phyloP scores from a whole-genome alignment of 176 grass and related monocot species.

The Paspalum notatum region DNA sequence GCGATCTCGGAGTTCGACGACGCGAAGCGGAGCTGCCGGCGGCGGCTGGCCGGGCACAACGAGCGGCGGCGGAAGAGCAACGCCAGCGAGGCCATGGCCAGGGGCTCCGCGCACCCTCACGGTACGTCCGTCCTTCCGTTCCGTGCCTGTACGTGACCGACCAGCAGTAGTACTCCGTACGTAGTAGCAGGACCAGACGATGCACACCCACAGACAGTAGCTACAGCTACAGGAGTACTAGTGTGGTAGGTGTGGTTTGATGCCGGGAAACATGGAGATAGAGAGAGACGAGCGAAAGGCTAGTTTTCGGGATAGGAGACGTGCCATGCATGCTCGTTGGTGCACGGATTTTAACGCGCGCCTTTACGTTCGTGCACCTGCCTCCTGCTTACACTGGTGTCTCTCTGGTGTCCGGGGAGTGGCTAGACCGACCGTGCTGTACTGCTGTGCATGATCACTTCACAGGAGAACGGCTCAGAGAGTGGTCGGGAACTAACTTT shows the following conservation, averaged over 20 bases:
- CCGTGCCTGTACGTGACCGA: neutral
- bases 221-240: neutral
- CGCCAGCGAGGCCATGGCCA: constrained; percentile 62
- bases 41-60: constrained; percentile 83
- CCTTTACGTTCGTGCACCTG: constrained; percentile 26
- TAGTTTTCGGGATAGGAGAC: constrained; percentile 3
- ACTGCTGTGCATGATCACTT: constrained; percentile 8
- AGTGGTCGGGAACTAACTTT: neutral
- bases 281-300: neutral
- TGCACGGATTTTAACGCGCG: constrained; percentile 44
- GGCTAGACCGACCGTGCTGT: constrained; percentile 32
- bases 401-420: neutral
- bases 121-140: neutral
- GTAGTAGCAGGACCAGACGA: neutral
- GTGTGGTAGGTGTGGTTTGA: constrained; percentile 36
- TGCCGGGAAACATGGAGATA: constrained; percentile 59
- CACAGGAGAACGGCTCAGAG: neutral
- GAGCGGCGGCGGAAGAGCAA: constrained; percentile 85
- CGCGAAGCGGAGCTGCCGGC: constrained; percentile 79
- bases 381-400: neutral
- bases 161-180: neutral
- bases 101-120: constrained; percentile 49
- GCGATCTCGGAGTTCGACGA: constrained; percentile 84
- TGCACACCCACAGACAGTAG: neutral
- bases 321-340: constrained; percentile 8